These are phyloP conservation scores for Wickerhamiella siamensis DNA, from an alignment of 805 yeast species.

Conservation along the genomic window DNA sequence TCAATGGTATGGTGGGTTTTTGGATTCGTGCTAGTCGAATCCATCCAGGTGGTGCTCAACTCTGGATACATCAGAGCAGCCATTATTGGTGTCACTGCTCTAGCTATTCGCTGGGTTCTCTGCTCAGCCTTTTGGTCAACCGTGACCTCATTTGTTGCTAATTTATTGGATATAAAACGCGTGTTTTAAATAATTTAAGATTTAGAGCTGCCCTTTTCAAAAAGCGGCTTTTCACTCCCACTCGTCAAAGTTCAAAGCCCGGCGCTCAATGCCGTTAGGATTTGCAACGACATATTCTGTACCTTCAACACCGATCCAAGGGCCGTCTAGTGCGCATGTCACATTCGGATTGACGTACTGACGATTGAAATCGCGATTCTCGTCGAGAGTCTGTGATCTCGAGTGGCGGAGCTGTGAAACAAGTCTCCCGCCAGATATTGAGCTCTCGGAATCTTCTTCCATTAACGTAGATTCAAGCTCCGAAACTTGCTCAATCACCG, in stretches of 20 bases:
- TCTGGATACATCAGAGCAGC: conserved; percentile 25
- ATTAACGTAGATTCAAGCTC: not conserved
- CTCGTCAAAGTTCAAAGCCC: conserved; percentile 27
- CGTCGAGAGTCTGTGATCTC: conserved; percentile 47
- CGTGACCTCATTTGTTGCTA: not conserved
- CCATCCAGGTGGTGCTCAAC: conserved; percentile 33
- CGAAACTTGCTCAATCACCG: not conserved
- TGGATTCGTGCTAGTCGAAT: conserved; percentile 49
- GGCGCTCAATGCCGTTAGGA: conserved; percentile 28
- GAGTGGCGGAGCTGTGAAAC: not conserved
- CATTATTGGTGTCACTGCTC: conserved; percentile 8
- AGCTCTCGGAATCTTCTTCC: not conserved
- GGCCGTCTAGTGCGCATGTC: conserved; percentile 62
- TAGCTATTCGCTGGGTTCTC: not conserved
- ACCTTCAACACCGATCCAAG: conserved; percentile 59
- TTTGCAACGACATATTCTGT: conserved; percentile 38
- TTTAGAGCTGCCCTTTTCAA: no score
- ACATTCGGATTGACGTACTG: conserved; percentile 68
- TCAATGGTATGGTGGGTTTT: conserved; percentile 46
- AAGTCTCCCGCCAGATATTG: not conserved
- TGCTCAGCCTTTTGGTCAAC: not conserved
- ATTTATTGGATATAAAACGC: no score
- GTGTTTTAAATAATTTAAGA: no score
- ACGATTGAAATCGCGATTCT: conserved; percentile 54
- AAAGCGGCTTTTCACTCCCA: no score